These are phyloP conservation scores for Glycine soja DNA, from an alignment of 306 rosid species.

Conservation along the genomic window DNA sequence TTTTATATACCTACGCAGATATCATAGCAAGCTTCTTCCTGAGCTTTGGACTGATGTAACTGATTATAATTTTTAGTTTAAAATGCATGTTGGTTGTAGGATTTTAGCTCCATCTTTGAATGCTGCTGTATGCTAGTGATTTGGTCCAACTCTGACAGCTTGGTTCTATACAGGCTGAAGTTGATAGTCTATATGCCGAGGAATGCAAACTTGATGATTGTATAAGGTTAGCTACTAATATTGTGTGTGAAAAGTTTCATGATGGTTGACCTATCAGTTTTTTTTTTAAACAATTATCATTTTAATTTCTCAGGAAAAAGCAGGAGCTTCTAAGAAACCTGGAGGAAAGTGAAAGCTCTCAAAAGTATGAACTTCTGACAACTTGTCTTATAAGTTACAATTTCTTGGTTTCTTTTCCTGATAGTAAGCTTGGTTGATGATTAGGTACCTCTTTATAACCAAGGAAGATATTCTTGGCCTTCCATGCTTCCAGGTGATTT, in stretches of 20 bases:
- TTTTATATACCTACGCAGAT: conserved; percentile 9
- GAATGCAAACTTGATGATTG: conserved; percentile 70
- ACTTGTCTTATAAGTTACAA: background rate
- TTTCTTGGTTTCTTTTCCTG: conserved; percentile 44
- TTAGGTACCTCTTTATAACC: conserved; percentile 67
- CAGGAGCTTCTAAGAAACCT: conserved; percentile 68
- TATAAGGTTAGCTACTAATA: conserved; percentile 65
- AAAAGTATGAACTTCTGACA: conserved; percentile 57
- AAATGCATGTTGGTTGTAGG: conserved; percentile 37
- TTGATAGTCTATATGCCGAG: conserved; percentile 60
- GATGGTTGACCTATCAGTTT: conserved; percentile 32
- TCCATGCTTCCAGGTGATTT: conserved; percentile 78
- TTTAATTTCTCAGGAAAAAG: conserved; percentile 62
- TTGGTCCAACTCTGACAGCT: conserved; percentile 43
- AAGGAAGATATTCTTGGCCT: conserved; percentile 71
- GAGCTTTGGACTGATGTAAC: conserved; percentile 36
- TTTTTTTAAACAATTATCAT: conserved; percentile 29
- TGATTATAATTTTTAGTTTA: conserved; percentile 10
- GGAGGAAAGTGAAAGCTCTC: conserved; percentile 56
- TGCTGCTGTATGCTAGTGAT: conserved; percentile 23
- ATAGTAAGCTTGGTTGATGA: conserved; percentile 44
- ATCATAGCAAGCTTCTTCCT: background rate
- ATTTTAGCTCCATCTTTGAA: conserved; percentile 33
- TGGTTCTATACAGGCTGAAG: conserved; percentile 72
- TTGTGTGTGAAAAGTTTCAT: conserved; percentile 27